Base-by-base conservation (phyloP, 345 rosid genomes). In the Arabidopsis suecica region DNA sequence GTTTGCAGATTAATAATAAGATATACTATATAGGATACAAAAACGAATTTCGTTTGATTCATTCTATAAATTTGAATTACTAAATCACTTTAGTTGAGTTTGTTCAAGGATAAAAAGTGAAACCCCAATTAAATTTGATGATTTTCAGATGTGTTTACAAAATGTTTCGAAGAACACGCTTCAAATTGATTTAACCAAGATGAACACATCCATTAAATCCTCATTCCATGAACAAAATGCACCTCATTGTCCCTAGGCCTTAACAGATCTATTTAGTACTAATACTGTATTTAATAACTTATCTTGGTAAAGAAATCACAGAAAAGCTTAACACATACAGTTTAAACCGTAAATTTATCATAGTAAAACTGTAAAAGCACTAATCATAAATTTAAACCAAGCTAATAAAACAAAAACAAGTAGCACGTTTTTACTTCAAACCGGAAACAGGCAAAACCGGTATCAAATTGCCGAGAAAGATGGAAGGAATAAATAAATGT, bases 361-460 rank as follows among this genome's bases (percentile, higher is more conserved):
- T 16, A 16, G 18, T 16, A 16, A 16, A 16, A 16, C 18, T 16
- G 18, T 16, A 16, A 16, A 16, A 16, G 18, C 18, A 16, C 18
- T 16, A 16, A 16, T 16, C 18, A 16, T 16, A 16, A 16, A 16
- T 25, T 25, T 28, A 28, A 28, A 72, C 47, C 28, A 54, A 6
- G 36, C 11, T 40, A 7, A 37, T 12, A 14, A 50, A 40, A 45
- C 30, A 61, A 68, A 34, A 61, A 42, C 59, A 63, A 76, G 50
- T 45, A 76, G 63, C 61, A 70, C 74, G 49, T 69, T 77, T 61
- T 42, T 9, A 20, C 37, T 42, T 14, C 4, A 6, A 65, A 72
- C 68, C 56, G 81, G 81, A 8, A 14, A 78, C 81, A 25, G 77
- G 41, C 49, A 60, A 3, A 67, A 72, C 69, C 78, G 73, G 81